Conservation (phyloP, 371 early-diverging fungal species). For the Mucor sp. region DNA sequence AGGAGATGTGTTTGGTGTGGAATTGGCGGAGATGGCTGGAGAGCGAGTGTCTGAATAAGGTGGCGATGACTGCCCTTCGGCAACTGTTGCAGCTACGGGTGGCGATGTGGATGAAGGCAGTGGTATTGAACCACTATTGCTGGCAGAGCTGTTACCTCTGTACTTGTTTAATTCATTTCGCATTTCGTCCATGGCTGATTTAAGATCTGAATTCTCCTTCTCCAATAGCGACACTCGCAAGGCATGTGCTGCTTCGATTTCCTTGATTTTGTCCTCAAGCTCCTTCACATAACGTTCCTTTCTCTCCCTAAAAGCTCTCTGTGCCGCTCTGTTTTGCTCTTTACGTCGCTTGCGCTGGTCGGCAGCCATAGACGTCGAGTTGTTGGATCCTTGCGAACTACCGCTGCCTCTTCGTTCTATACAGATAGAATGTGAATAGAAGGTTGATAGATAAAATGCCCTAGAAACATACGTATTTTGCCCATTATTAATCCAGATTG, state of each 20-base stretch:
- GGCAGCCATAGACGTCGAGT: background rate
- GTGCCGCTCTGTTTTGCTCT: conserved; percentile 82
- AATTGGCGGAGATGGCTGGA: background rate
- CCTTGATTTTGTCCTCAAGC: conserved; percentile 66
- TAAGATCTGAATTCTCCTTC: conserved; percentile 35
- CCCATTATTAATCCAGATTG: background rate
- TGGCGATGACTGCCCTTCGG: background rate
- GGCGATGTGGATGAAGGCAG: background rate
- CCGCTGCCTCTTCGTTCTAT: conserved; percentile 9
- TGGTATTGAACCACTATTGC: background rate
- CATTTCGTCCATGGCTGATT: background rate
- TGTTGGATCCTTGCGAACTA: conserved; percentile 11
- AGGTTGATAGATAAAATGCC: background rate
- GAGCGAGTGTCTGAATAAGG: conserved; percentile 3
- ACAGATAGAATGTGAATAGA: background rate
- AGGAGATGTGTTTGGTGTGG: background rate
- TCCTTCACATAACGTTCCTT: conserved; percentile 71
- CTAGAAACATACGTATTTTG: background rate
- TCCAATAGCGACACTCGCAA: conserved; percentile 22
- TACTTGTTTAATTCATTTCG: background rate
- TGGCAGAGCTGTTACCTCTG: background rate
- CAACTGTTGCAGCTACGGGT: background rate
- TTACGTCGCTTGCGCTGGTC: conserved; percentile 61
- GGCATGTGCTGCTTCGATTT: conserved; percentile 55
- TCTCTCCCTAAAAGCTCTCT: conserved; percentile 77